Percentiles rank a stretch among this genome's conserved stretches.
Conservation (phyloP, 169 alveolate species). For the Plasmodium coatneyi region DNA sequence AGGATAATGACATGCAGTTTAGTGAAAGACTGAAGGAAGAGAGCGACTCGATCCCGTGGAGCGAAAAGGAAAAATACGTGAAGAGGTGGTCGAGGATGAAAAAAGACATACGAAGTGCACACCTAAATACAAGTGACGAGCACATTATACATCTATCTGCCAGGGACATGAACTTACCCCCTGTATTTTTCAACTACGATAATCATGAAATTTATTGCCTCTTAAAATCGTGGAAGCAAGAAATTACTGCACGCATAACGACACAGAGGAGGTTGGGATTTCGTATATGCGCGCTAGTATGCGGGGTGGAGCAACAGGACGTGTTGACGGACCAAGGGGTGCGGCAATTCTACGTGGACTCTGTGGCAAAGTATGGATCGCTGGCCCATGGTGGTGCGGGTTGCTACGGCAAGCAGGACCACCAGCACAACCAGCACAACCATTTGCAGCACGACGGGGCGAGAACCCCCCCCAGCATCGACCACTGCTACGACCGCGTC, state of each 20-base stretch:
- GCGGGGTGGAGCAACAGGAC: not conserved
- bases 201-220: slow-evolving; percentile 43
- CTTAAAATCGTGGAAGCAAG: slow-evolving; percentile 68
- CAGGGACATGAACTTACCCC: slow-evolving; percentile 35
- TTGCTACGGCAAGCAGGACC: not conserved
- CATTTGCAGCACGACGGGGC: not conserved
- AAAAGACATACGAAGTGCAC: slow-evolving; percentile 22
- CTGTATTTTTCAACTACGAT: slow-evolving; percentile 24
- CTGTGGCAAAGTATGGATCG: not conserved
- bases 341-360: not conserved
- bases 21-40: slow-evolving; percentile 13
- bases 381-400: not conserved
- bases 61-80: slow-evolving; percentile 31
- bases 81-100: slow-evolving; percentile 67
- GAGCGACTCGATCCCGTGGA: slow-evolving; percentile 14
- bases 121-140: slow-evolving; percentile 24
- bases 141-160: slow-evolving; percentile 29
- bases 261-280: slow-evolving; percentile 57
- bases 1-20: slow-evolving; percentile 40
- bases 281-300: slow-evolving; percentile 60
- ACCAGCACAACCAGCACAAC: not conserved
- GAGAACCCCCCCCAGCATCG: not conserved
- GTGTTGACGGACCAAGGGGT: slow-evolving; percentile 23
- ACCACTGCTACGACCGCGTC: slow-evolving; percentile 34
- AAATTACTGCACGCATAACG: slow-evolving; percentile 37